Evolutionary conservation across 805 yeast genomes (phyloP).

Genomic region (Yamadazyma paraphyllophila): DNA sequence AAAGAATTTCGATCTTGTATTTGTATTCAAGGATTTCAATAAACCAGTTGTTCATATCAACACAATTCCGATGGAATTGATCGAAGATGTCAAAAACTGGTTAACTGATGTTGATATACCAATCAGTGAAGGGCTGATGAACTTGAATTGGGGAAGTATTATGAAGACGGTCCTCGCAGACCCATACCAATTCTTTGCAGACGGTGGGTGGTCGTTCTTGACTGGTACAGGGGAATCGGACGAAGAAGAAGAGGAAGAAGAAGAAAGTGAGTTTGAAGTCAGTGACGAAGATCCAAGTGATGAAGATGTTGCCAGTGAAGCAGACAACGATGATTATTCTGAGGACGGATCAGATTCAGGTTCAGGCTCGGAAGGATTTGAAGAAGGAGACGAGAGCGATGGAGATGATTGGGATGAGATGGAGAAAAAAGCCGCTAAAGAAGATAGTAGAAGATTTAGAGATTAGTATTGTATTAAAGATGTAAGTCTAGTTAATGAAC

Average conservation of each 20-base stretch:
- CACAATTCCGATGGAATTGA: conserved; percentile 87
- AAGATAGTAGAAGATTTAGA: conserved; percentile 34
- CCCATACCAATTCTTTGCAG: conserved; percentile 88
- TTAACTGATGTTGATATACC: conserved; percentile 97
- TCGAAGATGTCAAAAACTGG: conserved; percentile 95
- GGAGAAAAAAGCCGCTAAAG: conserved; percentile 55
- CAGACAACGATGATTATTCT: conserved; percentile 37
- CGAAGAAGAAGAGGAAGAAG: conserved; percentile 65
- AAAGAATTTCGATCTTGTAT: conserved; percentile 95
- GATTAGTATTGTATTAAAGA: conserved; percentile 15
- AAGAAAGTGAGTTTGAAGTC: conserved; percentile 69
- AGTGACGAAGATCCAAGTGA: conserved; percentile 60
- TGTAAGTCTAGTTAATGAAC: too few species aligned
- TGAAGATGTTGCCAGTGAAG: conserved; percentile 60
- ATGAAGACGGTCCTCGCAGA: conserved; percentile 92
- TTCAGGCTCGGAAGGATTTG: conserved; percentile 27
- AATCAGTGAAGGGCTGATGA: conserved; percentile 89
- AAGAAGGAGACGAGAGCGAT: conserved; percentile 35
- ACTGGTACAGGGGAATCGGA: conserved; percentile 78
- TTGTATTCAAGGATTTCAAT: conserved; percentile 87
- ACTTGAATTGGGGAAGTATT: conserved; percentile 91
- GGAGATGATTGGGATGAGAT: conserved; percentile 62
- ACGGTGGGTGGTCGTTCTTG: conserved; percentile 96
- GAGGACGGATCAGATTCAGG: conserved; percentile 32
- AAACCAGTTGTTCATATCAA: conserved; percentile 89